Base-by-base conservation (phyloP, 768 basidiomycete genomes). In the Symmetrospora coprosmae region DNA sequence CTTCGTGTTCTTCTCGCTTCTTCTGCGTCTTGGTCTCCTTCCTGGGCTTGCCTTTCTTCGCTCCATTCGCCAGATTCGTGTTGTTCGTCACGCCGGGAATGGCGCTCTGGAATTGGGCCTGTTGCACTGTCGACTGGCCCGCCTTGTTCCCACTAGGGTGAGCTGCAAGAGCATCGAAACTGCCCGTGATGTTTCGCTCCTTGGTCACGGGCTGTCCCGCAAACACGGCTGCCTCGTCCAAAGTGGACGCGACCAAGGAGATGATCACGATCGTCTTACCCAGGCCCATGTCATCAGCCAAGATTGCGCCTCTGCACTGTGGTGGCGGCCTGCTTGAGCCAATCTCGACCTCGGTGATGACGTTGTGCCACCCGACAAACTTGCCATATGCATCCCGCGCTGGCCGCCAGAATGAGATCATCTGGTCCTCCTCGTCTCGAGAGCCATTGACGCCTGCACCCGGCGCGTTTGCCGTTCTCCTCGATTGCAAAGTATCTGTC, bases 231-330 rank as follows among this genome's bases (percentile, higher is more conserved):
- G 94, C 86, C 0, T 84, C 78, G 49, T 71, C 66, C 14, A 91
- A 77, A 1, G 94, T 97, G 28, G 85, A 80, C 11, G 88, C 90
- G 50, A 99, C 84, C 49, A 99, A 78, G 16, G 92, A 86, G 25
- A 97, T 86, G 63, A 91, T 87, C 30, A 89, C 87, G 51, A 97
- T 89, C 0, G 92, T 97, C 74, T 97, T 97, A 17, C 92, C 92
- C 28, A 99, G 80, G 66, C 92, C 92, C 75, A 96, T 91, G 77
- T 99, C 94, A 74, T 99, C 94, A 8, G 94, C 94, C 53, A 99
- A 75, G 65, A 99, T 89, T 5, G 90, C 81, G 33, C 91, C 86
- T 73, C 86, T 89, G 14, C 82, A 75, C 70, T 87, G 82, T 39
- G 73, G 72, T 3, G 87, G 88, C 68, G 81, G 76, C 51, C 80